phyloP scores from a whole-genome alignment of 2,329 filamentous ascomycete genomes.

The Ceratocystis cacaofunesta region DNA sequence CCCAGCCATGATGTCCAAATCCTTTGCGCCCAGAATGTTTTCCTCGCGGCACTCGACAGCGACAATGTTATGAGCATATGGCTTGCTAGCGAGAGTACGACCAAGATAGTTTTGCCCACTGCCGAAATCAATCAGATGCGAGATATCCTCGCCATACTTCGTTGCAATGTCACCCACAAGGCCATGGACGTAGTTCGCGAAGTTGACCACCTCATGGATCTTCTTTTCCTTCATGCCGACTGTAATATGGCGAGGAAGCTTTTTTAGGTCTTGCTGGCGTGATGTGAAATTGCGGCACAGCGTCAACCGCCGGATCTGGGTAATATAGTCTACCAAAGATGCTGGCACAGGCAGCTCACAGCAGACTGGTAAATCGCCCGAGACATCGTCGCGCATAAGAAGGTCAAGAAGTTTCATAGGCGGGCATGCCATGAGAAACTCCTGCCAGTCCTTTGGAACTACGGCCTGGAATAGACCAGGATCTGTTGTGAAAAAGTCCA shows the following conservation, averaged over 20 bases:
- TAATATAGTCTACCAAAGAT: constrained; percentile 57
- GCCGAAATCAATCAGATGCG: constrained; percentile 88
- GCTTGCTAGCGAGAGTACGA: constrained; percentile 65
- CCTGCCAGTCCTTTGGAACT: constrained; percentile 66
- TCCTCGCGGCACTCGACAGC: constrained; percentile 78
- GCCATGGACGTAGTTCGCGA: constrained; percentile 65
- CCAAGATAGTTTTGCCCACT: constrained; percentile 95
- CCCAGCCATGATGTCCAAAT: constrained; percentile 70
- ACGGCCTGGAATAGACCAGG: constrained; percentile 69
- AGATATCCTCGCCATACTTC: constrained; percentile 45
- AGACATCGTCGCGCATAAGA: constrained; percentile 62
- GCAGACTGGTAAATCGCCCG: constrained; percentile 19
- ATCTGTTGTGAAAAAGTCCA: constrained; percentile 84
- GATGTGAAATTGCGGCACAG: constrained; percentile 47
- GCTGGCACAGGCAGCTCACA: constrained; percentile 28
- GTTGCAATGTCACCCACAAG: constrained; percentile 42
- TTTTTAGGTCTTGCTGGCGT: constrained; percentile 32
- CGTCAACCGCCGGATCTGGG: constrained; percentile 52
- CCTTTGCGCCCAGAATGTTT: constrained; percentile 74
- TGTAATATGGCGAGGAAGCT: constrained; percentile 54
- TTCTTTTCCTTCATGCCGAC: constrained; percentile 96
- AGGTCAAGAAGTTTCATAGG: constrained; percentile 67
- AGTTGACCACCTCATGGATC: constrained; percentile 80
- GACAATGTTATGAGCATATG: constrained; percentile 75
- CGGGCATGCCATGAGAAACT: constrained; percentile 56